Base-by-base conservation (phyloP, 139 green algal species). In the Eudorina sp. region DNA sequence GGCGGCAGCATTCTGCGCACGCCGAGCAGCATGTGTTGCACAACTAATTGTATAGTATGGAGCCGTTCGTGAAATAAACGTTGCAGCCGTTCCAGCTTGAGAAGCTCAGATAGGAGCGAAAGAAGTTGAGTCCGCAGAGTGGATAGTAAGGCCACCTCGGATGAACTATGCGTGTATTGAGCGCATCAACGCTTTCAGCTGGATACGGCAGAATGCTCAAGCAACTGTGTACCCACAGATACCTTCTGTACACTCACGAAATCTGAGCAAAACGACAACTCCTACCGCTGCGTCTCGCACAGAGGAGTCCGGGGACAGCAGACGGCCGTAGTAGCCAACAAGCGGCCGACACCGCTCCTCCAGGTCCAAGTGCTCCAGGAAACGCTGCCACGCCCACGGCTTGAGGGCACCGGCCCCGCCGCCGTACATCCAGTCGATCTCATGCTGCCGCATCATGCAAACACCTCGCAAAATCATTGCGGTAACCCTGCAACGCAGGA, bases 361-460 rank as follows among this genome's bases (percentile, higher is more conserved):
- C 13, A 83, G 45, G 0, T 34, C 19, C 55, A 95, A 55, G n/a
- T 88, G 60, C 3, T 58, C 82, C 2, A 91, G 14, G 48, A 95
- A 95, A 1, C 68, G 23, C 7, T 36, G n/a, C 90, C 92, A 96
- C 0, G 87, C 90, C 75, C 86, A n/a, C 0, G 94, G 92, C 72
- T 90, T 89, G 70, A 95, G 70, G 8, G 88, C 66, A 0, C 53
- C 89, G 2, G 84, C 93, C 14, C 92, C 94, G 16, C 91, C 78
- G 0, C 90, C 69, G 81, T 94, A 96, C 83, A 97, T 93, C 95
- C 95, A 97, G 25, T 93, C 64, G 4, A 97, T 90, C 73, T 97
- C 95, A 2, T 73, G 60, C 2, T 84, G 87, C 14, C 93, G 84
- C 93, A 97, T 95, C 18, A 94, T 68, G 89, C 95, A 97, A n/a